Percentiles rank a stretch among this genome's conserved stretches.
These are phyloP conservation scores for Xylaria sp. DNA, from an alignment of 2,329 filamentous ascomycete species.

Conservation along the genomic window DNA sequence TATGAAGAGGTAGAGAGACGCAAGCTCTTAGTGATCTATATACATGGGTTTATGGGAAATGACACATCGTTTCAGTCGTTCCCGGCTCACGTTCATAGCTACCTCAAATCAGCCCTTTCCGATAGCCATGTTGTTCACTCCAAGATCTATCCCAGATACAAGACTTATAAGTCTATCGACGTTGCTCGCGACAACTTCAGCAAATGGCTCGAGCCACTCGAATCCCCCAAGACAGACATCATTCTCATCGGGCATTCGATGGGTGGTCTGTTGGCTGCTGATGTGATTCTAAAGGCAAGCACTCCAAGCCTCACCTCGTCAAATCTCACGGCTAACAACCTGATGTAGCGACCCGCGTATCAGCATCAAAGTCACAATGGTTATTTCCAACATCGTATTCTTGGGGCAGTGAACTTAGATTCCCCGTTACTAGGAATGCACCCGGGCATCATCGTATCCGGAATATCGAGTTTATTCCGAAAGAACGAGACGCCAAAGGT, in stretches of 20 bases:
- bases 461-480: constrained; percentile 80
- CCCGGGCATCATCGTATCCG: constrained; percentile 84
- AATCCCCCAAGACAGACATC: constrained; percentile 78
- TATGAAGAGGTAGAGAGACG: constrained; percentile 54
- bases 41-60: constrained; percentile 91
- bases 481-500: constrained; percentile 50
- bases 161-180: constrained; percentile 76
- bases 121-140: constrained; percentile 85
- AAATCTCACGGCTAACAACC: constrained; percentile 31
- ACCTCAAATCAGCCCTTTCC: constrained; percentile 71
- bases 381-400: constrained; percentile 75
- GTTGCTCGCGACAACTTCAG: constrained; percentile 86
- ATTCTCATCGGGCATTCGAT: constrained; percentile 89
- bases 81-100: constrained; percentile 84
- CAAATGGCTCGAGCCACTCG: constrained; percentile 81
- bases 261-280: constrained; percentile 84
- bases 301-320: constrained; percentile 36
- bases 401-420: constrained; percentile 85
- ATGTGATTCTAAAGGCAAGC: constrained; percentile 74
- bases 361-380: constrained; percentile 43
- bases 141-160: constrained; percentile 85
- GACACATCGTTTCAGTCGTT: constrained; percentile 89
- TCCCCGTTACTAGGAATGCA: constrained; percentile 90
- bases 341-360: constrained; percentile 40
- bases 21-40: constrained; percentile 79